Base-by-base conservation (phyloP, 2,329 filamentous ascomycete species). In the Dothistroma pini region DNA sequence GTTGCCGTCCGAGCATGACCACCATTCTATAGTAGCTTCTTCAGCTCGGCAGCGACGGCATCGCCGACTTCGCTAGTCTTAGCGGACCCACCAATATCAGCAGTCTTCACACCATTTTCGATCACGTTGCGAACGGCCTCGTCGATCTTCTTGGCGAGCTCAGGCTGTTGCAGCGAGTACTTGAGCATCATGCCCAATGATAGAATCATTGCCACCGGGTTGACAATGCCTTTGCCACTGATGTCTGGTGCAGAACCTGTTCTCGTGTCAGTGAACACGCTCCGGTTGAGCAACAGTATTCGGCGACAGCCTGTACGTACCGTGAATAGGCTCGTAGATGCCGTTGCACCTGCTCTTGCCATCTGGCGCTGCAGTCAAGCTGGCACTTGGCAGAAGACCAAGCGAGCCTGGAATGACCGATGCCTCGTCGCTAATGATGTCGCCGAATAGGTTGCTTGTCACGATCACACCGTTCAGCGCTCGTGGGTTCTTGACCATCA, bases 271-370 rank as follows among this genome's bases (percentile, higher is more conserved):
- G 60, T 22, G n/a, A 31, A 41, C 10, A 32, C 22, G 22, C n/a
- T 14, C 41, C 9, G 41, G 32, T 29, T 25, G 31, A 21, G 11
- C 31, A n/a, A 31, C 19, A 31, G 16, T 44, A 4, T n/a, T 44
- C 41, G 8, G n/a, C 2, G 5, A n/a, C 14, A n/a, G 16, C 16
- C 41, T 25, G 21, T 32, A 19, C 14, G 38, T 81, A 91, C 91
- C 93, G 76, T 99, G 93, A 70, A 99, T 97, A 29, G 93, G 93
- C 83, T 97, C 93, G 76, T 96, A 99, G 72, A 97, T 96, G 70
- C 92, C 93, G 75, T 96, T 96, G 74, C 93, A 91, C 75, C 85
- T 88, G 70, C 82, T 84, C 81, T 91, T 90, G 58, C 90, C 90
- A 75, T 96, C 91, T 0, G 93, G 93, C 62, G 96, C 86, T 47